phyloP scores from a whole-genome alignment of 225 moss, liverwort and hornwort genomes.

The Pseudisothecium myosuroides region DNA sequence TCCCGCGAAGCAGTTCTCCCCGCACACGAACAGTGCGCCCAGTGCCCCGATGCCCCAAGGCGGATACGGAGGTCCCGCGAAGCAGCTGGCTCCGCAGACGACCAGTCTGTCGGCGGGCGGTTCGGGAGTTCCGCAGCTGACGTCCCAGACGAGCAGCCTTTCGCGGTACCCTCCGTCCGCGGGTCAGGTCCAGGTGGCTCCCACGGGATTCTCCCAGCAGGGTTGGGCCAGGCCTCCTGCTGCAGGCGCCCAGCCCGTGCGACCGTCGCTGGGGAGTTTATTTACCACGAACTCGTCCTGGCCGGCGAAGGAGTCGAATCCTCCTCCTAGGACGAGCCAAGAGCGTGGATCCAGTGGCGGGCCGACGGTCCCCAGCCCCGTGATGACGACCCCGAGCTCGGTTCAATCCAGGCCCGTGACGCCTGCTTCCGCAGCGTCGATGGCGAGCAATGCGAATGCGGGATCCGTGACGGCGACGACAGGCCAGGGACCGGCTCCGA shows the following conservation, averaged over 20 bases:
- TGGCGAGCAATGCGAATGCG: neutral
- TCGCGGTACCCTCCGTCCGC: conserved; percentile 44
- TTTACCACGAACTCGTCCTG: conserved; percentile 45
- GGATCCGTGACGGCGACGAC: neutral
- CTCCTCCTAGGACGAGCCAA: neutral
- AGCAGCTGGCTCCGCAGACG: conserved; percentile 37
- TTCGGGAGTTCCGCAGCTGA: conserved; percentile 30
- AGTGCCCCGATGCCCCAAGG: conserved; percentile 22
- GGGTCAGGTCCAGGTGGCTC: conserved; percentile 48
- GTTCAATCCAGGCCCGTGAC: conserved; percentile 13
- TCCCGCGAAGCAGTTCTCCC: conserved; percentile 28
- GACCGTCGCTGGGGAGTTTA: conserved; percentile 44
- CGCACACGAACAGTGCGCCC: conserved; percentile 39
- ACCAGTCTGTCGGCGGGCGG: conserved; percentile 41
- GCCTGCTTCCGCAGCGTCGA: conserved; percentile 7
- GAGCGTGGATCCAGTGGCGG: conserved; percentile 6
- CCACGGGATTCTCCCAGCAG: conserved; percentile 38
- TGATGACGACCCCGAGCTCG: conserved; percentile 1
- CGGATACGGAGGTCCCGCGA: conserved; percentile 28
- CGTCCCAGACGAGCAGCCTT: conserved; percentile 37
- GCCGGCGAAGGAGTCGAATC: conserved; percentile 26
- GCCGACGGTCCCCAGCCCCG: conserved; percentile 5
- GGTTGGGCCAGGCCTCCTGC: conserved; percentile 33
- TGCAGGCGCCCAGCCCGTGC: neutral
- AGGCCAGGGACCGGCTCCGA: neutral